A percentile compares a stretch with the other conserved stretches of the same genome.
phyloP scores from a whole-genome alignment of 768 basidiomycete species.

The Serendipita sp. region DNA sequence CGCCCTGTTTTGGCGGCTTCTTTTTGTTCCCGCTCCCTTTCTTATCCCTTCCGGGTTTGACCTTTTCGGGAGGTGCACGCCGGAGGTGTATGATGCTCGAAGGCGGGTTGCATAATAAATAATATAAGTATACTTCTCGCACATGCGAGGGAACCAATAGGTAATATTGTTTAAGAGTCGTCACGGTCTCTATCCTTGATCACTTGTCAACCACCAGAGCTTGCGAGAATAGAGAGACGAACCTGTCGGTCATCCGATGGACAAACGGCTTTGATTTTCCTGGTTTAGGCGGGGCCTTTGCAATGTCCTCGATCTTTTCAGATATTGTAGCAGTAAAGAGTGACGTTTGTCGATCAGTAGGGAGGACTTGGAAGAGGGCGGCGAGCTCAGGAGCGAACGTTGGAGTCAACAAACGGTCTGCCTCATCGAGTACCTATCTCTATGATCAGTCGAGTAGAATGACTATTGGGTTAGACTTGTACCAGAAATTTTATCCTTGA shows the following conservation, averaged over 20 bases:
- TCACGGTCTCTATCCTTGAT: slow-evolving; percentile 71
- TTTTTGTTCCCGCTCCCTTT: slow-evolving; percentile 8
- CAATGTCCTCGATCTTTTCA: slow-evolving; percentile 63
- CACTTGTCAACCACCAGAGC: slow-evolving; percentile 8
- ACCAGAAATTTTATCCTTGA: slow-evolving; percentile 76
- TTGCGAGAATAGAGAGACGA: slow-evolving; percentile 16
- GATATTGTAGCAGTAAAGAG: slow-evolving; percentile 94
- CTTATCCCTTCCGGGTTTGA: background rate
- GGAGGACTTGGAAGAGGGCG: slow-evolving; percentile 58
- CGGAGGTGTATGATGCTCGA: slow-evolving; percentile 55
- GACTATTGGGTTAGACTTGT: slow-evolving; percentile 13
- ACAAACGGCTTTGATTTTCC: slow-evolving; percentile 83
- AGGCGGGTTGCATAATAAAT: slow-evolving; percentile 80
- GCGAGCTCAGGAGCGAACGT: slow-evolving; percentile 79
- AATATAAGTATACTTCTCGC: slow-evolving; percentile 78
- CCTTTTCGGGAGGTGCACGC: slow-evolving; percentile 39
- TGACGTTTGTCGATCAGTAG: slow-evolving; percentile 82
- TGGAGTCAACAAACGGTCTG: slow-evolving; percentile 76
- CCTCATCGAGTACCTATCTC: slow-evolving; percentile 81
- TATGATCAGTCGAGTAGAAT: background rate
- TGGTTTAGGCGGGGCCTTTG: slow-evolving; percentile 48
- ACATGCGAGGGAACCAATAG: slow-evolving; percentile 89
- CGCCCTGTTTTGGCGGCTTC: background rate
- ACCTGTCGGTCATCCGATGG: slow-evolving; percentile 62
- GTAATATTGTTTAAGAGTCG: slow-evolving; percentile 74